Base-by-base conservation (phyloP, 164 flowering plant genomes). In the Umbilicus rupestris region DNA sequence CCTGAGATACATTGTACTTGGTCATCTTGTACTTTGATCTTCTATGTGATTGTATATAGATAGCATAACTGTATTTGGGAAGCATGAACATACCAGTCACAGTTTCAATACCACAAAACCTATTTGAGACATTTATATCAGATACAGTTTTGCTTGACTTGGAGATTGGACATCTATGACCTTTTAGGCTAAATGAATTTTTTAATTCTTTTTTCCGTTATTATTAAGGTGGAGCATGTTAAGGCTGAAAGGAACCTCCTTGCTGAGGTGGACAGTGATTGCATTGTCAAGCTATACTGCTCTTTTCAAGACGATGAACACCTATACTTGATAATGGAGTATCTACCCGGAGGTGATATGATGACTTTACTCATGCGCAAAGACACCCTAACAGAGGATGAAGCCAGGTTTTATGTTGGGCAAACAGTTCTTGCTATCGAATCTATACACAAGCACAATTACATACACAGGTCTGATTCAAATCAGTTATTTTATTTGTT, bases 241-340 rank as follows among this genome's bases (percentile, higher is more conserved):
- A 87, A 73, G 74, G 90, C 92, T 64, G 92, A 87, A 70, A 82
- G 92, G 80, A 85, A 87, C 80, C 79, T 87, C 65, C 88, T 87
- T 62, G 92, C 92, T 7, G 89, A 85, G 72, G 92, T 87, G 65
- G 92, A 87, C 74, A 87, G 92, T 68, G 84, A 81, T 71, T 87
- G 88, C 81, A 87, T 87, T 45, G 92, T 87, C 67, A 87, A 84
- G 71, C 83, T 87, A 20, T 87, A 87, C 72, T 85, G 85, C 77
- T 85, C 92, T 58, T 87, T 87, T 64, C 92, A 87, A 82, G 92
- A 87, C 77, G 88, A 85, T 12, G 89, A 87, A 57, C 81, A 68
- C 73, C 78, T 87, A 66, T 87, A 85, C 71, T 89, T 87, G 68
- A 79, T 87, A 45, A 87, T 87, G 92, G 92, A 85, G 62, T 87